These are phyloP conservation scores for Dalbergia cultrata DNA, from an alignment of 306 rosid genomes.

Conservation along the genomic window DNA sequence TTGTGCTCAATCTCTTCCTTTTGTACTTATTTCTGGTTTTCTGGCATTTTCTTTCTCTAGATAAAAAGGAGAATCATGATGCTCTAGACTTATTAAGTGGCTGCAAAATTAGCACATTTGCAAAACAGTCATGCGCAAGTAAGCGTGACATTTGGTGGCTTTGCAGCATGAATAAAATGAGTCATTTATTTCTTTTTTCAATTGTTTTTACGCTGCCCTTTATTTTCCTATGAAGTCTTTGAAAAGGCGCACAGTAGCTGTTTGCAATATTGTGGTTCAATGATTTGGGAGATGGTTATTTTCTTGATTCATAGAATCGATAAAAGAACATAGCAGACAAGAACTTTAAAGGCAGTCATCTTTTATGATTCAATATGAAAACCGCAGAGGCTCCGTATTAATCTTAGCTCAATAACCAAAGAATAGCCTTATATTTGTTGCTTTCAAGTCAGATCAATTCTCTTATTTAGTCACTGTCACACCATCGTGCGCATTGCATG, in stretches of 20 bases:
- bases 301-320: constrained; percentile 35
- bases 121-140: constrained; percentile 26
- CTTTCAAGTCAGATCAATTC: constrained; percentile 42
- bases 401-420: constrained; percentile 6
- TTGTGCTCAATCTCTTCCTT: no score
- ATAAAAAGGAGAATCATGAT: neutral
- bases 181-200: constrained; percentile 6
- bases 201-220: constrained; percentile 38
- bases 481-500: constrained; percentile 44
- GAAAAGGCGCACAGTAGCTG: constrained; percentile 23
- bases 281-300: constrained; percentile 46
- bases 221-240: constrained; percentile 42
- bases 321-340: constrained; percentile 22
- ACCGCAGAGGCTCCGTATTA: constrained; percentile 25
- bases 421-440: constrained; percentile 15
- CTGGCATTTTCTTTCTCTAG: no score
- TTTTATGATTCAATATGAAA: constrained; percentile 45
- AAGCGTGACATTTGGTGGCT: constrained; percentile 36
- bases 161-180: constrained; percentile 36
- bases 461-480: constrained; percentile 35
- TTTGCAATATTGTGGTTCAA: constrained; percentile 36
- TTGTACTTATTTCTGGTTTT: no score
- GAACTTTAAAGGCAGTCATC: constrained; percentile 41
- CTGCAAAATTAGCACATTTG: constrained; percentile 46
- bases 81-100: constrained; percentile 43